Base-by-base conservation (phyloP, 2,329 filamentous ascomycete genomes). In the Xylaria digitata region DNA sequence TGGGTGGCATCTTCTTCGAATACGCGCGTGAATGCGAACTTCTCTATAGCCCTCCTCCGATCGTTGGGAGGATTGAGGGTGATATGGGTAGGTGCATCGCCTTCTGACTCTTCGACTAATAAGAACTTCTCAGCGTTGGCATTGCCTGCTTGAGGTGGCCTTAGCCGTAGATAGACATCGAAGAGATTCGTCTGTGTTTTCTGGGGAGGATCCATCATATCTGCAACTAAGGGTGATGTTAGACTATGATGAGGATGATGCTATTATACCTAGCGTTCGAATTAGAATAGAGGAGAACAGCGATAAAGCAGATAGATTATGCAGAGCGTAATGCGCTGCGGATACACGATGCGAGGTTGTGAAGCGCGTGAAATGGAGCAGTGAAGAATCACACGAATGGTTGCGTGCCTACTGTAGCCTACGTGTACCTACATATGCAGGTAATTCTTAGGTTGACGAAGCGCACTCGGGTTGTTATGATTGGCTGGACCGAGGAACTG, bases 1-100 rank as follows among this genome's bases (percentile, higher is more conserved):
- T 99, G 96, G 6, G 87, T 88, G 1, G 93, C 90, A 74, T 91
- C 85, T 76, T 98, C 94, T 73, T 96, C 92, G 73, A 98, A 97
- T 0, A 99, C 94, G 69, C 89, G 89, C 0, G 96, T 99, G 76
- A 99, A 99, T 1, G 90, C 92, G 77, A 98, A 99, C 77, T 92
- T 93, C 79, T 99, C 96, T 42, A 97, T 89, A 0, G 94, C 94
- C 52, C 94, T 89, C 72, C 95, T 92, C 63, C 95, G 87, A 68
- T 97, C 95, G 69, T 89, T 92, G 1, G 93, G 92, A 0, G 94
- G 94, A 72, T 92, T 92, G 17, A 94, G 79, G 0, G 89, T 92
- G 70, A 94, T 91, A 76, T 93, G 90, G 0, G 89, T 92, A 0
- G 91, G 84, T 26, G 79, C 76, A n/a, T 75, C 80, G 68, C 75